Evolutionary conservation across 2,329 filamentous ascomycete species (phyloP), one percentile per base, ranked within the genome.

Genomic region (Colletotrichum brevisporum): DNA sequence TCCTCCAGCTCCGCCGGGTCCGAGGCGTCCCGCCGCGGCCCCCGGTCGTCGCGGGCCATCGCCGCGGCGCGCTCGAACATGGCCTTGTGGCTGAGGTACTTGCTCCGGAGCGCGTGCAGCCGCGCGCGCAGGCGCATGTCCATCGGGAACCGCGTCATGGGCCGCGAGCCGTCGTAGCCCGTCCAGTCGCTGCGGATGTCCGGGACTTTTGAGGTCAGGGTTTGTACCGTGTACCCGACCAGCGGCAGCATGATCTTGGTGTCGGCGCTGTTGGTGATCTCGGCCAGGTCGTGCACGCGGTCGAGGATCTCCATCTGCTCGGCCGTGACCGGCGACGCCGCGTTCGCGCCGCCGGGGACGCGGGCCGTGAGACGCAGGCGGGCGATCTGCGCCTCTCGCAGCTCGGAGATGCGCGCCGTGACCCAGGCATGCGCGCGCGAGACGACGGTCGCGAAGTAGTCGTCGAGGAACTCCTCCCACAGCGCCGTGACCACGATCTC

Each of bases 381-480:
- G 16, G 8, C 26, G 6, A 58, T 16, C n/a, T 62, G 63, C 41
- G 24, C 21, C 51, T 67, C 63, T 16, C 58, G 50, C 10, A 67
- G 50, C 50, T 63, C 58, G 5, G 39, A 52, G 4, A 67, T 6
- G 26, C 58, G 26, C 24, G 41, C 63, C 41, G 62, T 24, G 5
- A 59, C 39, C 63, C 63, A 67, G 2, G 27, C 48, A 4, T 67
- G 63, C 31, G 58, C 63, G n/a, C 58, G 53, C 4, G 41, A 57
- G 6, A 50, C 41, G 1, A 67, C 36, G 6, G 58, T 67, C 2
- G 10, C 2, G 26, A 67, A 15, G 24, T 48, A 67, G 5, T 67
- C 63, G 36, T 55, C 63, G 18, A 67, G 15, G 10, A 50, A 67
- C 52, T 67, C 63, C 41, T 67, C 63, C 63, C 63, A 67, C 16